phyloP scores from a whole-genome alignment of 352 stramenopile genomes.

The Aphanomyces invadans region DNA sequence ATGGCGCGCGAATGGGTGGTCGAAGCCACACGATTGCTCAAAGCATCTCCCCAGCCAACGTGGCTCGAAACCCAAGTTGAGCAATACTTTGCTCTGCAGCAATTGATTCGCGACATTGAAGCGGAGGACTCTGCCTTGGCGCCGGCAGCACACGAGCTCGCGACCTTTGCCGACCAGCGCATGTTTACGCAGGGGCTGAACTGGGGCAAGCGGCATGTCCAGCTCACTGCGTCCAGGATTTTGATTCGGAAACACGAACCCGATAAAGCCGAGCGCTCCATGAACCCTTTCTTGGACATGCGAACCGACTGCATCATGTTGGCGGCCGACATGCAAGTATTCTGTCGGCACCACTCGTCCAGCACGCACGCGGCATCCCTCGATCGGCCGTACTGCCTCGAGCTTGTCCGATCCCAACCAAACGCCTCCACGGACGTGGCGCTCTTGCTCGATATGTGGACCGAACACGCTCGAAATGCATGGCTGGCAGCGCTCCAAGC shows the following conservation, averaged over 20 bases:
- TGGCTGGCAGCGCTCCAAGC: conserved; percentile 54
- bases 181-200: conserved; percentile 46
- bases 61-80: conserved; percentile 52
- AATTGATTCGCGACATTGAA: conserved; percentile 53
- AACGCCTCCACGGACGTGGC: conserved; percentile 32
- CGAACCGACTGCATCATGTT: conserved; percentile 41
- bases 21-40: neutral
- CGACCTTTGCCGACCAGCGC: conserved; percentile 53
- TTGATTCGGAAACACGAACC: conserved; percentile 60
- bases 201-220: conserved; percentile 60
- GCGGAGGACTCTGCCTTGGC: conserved; percentile 36
- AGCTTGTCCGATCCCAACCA: conserved; percentile 42
- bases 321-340: conserved; percentile 33
- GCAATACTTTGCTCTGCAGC: conserved; percentile 47
- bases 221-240: conserved; percentile 40
- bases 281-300: conserved; percentile 55
- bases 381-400: conserved; percentile 48
- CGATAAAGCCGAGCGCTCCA: conserved; percentile 38
- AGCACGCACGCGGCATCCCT: conserved; percentile 46
- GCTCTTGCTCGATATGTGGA: conserved; percentile 58
- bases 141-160: conserved; percentile 31
- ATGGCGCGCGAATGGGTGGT: neutral
- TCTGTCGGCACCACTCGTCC: conserved; percentile 39
- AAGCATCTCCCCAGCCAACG: conserved; percentile 21
- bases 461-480: conserved; percentile 40